These are phyloP conservation scores for Cystofilobasidium macerans DNA, from an alignment of 768 basidiomycete genomes.

Conservation along the genomic window DNA sequence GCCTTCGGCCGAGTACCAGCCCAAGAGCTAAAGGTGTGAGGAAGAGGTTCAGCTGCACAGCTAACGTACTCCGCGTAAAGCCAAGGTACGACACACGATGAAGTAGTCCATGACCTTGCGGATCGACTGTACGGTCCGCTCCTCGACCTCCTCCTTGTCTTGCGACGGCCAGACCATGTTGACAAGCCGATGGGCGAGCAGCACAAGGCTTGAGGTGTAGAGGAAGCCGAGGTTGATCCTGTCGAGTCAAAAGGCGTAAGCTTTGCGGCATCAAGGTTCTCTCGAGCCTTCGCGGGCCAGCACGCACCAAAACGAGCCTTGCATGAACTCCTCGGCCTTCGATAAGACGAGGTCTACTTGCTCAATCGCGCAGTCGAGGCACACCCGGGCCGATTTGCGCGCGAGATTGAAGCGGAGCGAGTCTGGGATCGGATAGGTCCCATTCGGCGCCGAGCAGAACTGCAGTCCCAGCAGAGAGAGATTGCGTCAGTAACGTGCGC, in stretches of 20 bases:
- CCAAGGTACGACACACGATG: slow-evolving; percentile 4
- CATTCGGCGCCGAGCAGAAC: slow-evolving; percentile 25
- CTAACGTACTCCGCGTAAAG: neutral
- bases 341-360: neutral
- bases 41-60: neutral
- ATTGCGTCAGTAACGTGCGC: neutral
- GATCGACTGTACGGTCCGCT: neutral
- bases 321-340: neutral
- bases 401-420: slow-evolving; percentile 23
- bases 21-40: neutral
- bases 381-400: slow-evolving; percentile 6
- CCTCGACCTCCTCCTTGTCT: slow-evolving; percentile 2
- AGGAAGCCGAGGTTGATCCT: slow-evolving; percentile 18
- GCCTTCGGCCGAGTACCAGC: slow-evolving; percentile 15
- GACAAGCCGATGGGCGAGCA: slow-evolving; percentile 22
- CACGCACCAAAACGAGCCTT: neutral
- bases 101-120: slow-evolving; percentile 14
- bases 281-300: neutral
- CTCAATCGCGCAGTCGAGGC: neutral
- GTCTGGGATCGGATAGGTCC: slow-evolving; percentile 17
- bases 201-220: slow-evolving; percentile 16
- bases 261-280: no score
- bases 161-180: neutral
- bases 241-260: slow-evolving; percentile 4
- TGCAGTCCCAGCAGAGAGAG: neutral